Percentiles rank a stretch among this genome's conserved stretches.
phyloP scores from a whole-genome alignment of 495 filamentous ascomycete genomes.

The Annulohypoxylon maeteangense region DNA sequence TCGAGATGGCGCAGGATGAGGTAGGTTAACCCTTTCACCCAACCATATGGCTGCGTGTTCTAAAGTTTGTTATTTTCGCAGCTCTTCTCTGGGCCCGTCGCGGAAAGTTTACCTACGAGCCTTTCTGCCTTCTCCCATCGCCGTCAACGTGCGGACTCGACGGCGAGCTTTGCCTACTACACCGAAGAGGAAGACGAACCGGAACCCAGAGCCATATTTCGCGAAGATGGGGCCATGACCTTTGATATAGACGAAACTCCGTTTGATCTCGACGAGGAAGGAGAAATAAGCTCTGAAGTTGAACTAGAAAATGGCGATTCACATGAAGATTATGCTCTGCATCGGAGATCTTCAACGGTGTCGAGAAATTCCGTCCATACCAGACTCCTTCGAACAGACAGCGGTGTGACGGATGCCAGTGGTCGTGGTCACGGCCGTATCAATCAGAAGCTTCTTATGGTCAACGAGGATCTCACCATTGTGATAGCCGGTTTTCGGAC shows the following conservation, averaged over 20 bases:
- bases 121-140: conserved; percentile 88
- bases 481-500: conserved; percentile 92
- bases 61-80: conserved; percentile 51
- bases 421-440: conserved; percentile 67
- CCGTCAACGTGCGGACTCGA: conserved; percentile 79
- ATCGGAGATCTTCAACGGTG: conserved; percentile 55
- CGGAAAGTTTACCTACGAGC: conserved; percentile 93
- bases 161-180: conserved; percentile 90
- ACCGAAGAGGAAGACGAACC: conserved; percentile 68
- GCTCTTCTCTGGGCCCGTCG: conserved; percentile 93
- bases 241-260: conserved; percentile 54
- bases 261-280: conserved; percentile 54
- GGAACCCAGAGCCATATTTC: conserved; percentile 35
- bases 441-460: conserved; percentile 92
- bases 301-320: conserved; percentile 54
- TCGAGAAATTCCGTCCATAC: conserved; percentile 72
- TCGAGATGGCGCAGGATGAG: conserved; percentile 99
- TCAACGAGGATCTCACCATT: conserved; percentile 91
- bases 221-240: conserved; percentile 28
- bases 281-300: conserved; percentile 51
- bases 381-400: conserved; percentile 74
- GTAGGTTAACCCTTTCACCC: conserved; percentile 55
- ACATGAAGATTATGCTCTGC: conserved; percentile 53
- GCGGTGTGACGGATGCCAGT: conserved; percentile 68
- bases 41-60: conserved; percentile 10